Evolutionary conservation across 2,329 filamentous ascomycete genomes (phyloP), one percentile per base, ranked within the genome.

Genomic region (Ceratocystis albifundus): DNA sequence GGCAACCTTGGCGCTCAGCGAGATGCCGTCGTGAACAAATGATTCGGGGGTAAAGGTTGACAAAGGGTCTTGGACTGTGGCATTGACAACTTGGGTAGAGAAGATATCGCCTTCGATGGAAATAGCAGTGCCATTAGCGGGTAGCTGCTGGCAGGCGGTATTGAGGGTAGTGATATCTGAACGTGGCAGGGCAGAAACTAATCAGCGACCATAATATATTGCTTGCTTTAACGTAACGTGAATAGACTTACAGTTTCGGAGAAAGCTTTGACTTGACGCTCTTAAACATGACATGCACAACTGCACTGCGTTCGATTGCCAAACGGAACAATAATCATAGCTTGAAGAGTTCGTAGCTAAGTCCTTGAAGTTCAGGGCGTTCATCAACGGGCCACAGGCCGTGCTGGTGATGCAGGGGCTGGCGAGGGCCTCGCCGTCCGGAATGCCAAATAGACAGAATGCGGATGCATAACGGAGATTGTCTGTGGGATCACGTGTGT

Each of bases 381-480:
- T 69, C 67, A 76, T 64, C 2, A 85, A 75, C 0, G 77, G 76
- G 0, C 73, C 80, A 69, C 84, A 87, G 2, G 82, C 81, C 50
- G 76, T 79, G 46, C 82, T 85, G 12, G 81, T 86, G 12, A 79
- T 74, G 69, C 84, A 82, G 7, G 80, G 82, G 10, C 74, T 80
- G 65, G 76, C 73, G 1, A 72, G 72, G 10, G 76, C 71, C 10
- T 77, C 69, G 1, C 75, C 70, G 36, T 76, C 73, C 0, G 79
- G 79, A 4, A 74, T 72, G 1, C 80, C 80, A 68, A 78, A 86
- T 0, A 86, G 70, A 70, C 84, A 87, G 70, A 79, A 79, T 1
- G 80, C 80, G 1, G 80, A 69, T 4, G 82, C 77, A 70, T 79
- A 85, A 71, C 84, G 78, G 64, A 85, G 69, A 69, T 86, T 86